Evolutionary conservation across 257 asterid genomes (phyloP).

Genomic region (Solanum etuberosum): DNA sequence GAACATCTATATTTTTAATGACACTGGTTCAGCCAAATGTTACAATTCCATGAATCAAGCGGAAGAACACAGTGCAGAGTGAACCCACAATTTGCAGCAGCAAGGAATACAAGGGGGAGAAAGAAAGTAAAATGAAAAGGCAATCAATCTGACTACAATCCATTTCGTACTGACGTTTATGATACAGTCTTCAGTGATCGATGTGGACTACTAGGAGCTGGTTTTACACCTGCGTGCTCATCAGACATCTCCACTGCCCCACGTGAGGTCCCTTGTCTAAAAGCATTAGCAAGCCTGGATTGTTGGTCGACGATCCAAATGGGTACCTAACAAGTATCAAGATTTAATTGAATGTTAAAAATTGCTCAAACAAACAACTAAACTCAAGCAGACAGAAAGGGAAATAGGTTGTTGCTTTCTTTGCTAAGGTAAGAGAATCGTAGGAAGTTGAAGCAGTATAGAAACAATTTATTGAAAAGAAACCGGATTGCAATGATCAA

Average conservation of each 20-base stretch:
- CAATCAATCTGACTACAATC: neutral
- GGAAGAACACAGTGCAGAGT: slow-evolving; percentile 8
- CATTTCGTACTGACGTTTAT: neutral
- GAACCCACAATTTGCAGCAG: slow-evolving; percentile 3
- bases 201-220: neutral
- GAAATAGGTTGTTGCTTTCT: neutral
- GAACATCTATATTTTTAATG: neutral
- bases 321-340: slow-evolving; percentile 9
- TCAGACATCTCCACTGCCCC: slow-evolving; percentile 16
- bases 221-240: slow-evolving; percentile 4
- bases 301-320: slow-evolving; percentile 2
- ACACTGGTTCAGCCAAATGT: neutral
- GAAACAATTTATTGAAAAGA: neutral
- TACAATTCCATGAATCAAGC: neutral
- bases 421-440: neutral
- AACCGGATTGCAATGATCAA: neutral
- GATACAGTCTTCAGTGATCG: neutral
- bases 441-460: neutral
- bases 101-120: slow-evolving; percentile 2
- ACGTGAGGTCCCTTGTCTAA: slow-evolving; percentile 17
- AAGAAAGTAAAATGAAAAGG: neutral
- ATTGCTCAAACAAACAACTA: neutral
- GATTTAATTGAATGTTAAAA: neutral
- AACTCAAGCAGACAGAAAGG: neutral
- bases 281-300: slow-evolving; percentile 12